These are phyloP conservation scores for Scorias spongiosa DNA, from an alignment of 2,329 filamentous ascomycete species.

Conservation along the genomic window DNA sequence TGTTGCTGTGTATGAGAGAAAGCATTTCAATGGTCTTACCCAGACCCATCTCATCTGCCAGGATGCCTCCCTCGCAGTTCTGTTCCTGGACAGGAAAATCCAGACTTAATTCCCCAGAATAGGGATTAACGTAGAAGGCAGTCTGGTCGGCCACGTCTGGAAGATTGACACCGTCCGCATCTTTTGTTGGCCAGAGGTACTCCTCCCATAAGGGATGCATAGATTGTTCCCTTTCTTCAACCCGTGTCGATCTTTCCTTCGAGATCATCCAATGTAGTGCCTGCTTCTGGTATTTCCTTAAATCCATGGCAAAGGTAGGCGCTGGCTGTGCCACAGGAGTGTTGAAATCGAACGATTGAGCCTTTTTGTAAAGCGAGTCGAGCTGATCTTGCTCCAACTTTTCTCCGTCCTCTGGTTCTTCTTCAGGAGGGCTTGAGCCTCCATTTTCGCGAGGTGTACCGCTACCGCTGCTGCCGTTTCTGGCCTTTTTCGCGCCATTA, in stretches of 20 bases:
- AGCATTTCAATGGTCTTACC: conserved; percentile 99
- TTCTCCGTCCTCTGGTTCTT: conserved; percentile 55
- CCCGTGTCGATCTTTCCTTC: conserved; percentile 71
- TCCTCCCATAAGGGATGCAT: conserved; percentile 99
- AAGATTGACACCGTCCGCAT: conserved; percentile 68
- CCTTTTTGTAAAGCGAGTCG: conserved; percentile 85
- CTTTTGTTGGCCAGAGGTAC: conserved; percentile 75
- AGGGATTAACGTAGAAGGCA: conserved; percentile 90
- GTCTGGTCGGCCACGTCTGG: conserved; percentile 48
- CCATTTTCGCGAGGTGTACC: conserved; percentile 23
- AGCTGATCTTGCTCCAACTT: conserved; percentile 93
- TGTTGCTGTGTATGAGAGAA: conserved; percentile 75
- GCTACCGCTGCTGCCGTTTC: conserved; percentile 9
- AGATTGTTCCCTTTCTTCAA: conserved; percentile 52
- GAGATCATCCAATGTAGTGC: conserved; percentile 91
- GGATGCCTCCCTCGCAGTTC: conserved; percentile 79
- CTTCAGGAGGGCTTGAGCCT: conserved; percentile 41
- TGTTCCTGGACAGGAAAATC: conserved; percentile 90
- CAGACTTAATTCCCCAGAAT: conserved; percentile 83
- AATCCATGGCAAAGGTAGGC: conserved; percentile 62
- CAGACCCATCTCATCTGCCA: conserved; percentile 95
- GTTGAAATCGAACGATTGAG: conserved; percentile 89
- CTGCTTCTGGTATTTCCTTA: conserved; percentile 91
- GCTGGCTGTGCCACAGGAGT: conserved; percentile 78
- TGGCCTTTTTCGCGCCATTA: conserved; percentile 38